Conservation (phyloP, 2,329 filamentous ascomycete genomes). For the Xylariaceae sp. region DNA sequence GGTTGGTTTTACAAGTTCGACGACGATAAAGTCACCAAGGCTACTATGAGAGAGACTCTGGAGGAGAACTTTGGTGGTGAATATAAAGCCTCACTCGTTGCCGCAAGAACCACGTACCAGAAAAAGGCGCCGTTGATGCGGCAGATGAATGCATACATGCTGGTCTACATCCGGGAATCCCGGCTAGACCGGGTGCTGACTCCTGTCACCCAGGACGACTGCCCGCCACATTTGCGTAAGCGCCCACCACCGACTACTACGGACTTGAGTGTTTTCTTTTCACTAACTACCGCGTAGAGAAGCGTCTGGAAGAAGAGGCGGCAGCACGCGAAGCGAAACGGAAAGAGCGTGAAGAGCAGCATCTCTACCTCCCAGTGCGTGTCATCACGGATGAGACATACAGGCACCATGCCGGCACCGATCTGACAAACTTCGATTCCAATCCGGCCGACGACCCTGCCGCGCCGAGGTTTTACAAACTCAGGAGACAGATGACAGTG, state of each 20-base stretch:
- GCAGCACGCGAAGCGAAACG: conserved; percentile 67
- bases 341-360: conserved; percentile 89
- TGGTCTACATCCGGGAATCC: conserved; percentile 92
- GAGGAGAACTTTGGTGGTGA: conserved; percentile 97
- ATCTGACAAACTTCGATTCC: conserved; percentile 66
- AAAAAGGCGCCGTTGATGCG: conserved; percentile 57
- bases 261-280: neutral
- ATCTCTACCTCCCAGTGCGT: conserved; percentile 81
- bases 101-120: conserved; percentile 41
- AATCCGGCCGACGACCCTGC: conserved; percentile 53
- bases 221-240: conserved; percentile 74
- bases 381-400: conserved; percentile 81
- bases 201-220: conserved; percentile 68
- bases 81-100: conserved; percentile 51
- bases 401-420: conserved; percentile 73
- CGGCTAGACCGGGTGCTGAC: conserved; percentile 77
- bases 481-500: conserved; percentile 70
- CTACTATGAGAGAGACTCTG: conserved; percentile 82
- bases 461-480: conserved; percentile 64
- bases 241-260: conserved; percentile 24
- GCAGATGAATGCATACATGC: conserved; percentile 90
- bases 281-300: conserved; percentile 42
- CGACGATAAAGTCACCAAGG: conserved; percentile 93
- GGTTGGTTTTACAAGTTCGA: conserved; percentile 97
- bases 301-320: conserved; percentile 75